phyloP scores from a whole-genome alignment of 2,329 filamentous ascomycete species.

The Aspergillus sp. region DNA sequence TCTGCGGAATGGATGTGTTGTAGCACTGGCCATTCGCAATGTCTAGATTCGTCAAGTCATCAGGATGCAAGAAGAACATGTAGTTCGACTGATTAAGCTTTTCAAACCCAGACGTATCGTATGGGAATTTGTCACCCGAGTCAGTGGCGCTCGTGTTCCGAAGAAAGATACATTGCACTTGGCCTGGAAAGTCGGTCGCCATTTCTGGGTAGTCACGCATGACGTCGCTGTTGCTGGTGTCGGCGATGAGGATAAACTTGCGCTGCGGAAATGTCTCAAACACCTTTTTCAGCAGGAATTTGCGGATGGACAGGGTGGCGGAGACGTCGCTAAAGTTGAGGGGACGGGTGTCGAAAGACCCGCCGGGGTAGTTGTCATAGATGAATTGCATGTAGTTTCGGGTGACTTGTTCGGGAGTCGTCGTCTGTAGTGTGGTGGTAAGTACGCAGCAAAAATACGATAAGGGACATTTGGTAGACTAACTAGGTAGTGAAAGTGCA shows the following conservation, averaged over 20 bases:
- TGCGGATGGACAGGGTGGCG: constrained; percentile 1
- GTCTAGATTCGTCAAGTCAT: neutral
- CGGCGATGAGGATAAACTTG: constrained; percentile 1
- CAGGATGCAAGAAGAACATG: constrained; percentile 1
- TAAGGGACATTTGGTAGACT: neutral
- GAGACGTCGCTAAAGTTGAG: constrained; percentile 6
- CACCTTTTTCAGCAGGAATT: neutral
- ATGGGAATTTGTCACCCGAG: neutral
- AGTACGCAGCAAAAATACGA: neutral
- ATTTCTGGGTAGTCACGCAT: constrained; percentile 5
- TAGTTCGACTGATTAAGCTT: constrained; percentile 3
- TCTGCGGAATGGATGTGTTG: constrained; percentile 1
- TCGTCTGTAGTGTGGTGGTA: neutral
- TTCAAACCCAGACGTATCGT: constrained; percentile 1
- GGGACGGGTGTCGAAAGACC: constrained; percentile 5
- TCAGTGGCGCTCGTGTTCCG: constrained; percentile 3
- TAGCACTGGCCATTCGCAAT: constrained; percentile 1
- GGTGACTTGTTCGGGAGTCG: constrained; percentile 3
- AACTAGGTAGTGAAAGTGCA: constrained; percentile 4
- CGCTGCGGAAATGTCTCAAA: constrained; percentile 3
- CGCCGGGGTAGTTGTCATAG: neutral
- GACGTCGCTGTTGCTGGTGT: constrained; percentile 5
- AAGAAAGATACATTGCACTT: constrained; percentile 1
- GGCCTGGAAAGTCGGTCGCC: constrained; percentile 1
- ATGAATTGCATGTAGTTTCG: constrained; percentile 7